Evolutionary conservation across 2,329 filamentous ascomycete species (phyloP).

Genomic region (Pseudogymnoascus sp.): DNA sequence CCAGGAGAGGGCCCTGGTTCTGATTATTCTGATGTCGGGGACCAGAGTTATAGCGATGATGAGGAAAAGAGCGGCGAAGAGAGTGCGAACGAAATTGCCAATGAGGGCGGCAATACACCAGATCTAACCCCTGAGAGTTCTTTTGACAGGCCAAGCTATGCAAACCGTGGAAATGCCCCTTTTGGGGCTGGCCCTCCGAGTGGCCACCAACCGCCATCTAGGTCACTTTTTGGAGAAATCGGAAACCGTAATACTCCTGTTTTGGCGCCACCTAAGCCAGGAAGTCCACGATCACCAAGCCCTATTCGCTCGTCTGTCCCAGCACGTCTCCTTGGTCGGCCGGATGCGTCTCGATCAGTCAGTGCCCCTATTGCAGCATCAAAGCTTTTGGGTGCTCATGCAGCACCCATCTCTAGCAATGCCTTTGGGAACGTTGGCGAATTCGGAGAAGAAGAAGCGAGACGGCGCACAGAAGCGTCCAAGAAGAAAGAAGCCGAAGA

Average conservation of each 20-base stretch:
- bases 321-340: slow-evolving; percentile 35
- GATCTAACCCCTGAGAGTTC: slow-evolving; percentile 51
- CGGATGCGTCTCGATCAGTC: slow-evolving; percentile 47
- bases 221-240: slow-evolving; percentile 47
- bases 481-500: slow-evolving; percentile 50
- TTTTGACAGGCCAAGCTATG: slow-evolving; percentile 42
- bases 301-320: slow-evolving; percentile 55
- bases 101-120: slow-evolving; percentile 39
- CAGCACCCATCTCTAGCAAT: slow-evolving; percentile 33
- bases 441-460: slow-evolving; percentile 23
- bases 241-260: slow-evolving; percentile 44
- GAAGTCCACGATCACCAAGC: slow-evolving; percentile 65
- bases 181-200: slow-evolving; percentile 31
- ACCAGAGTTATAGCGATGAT: slow-evolving; percentile 36
- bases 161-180: slow-evolving; percentile 23
- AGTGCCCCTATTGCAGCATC: slow-evolving; percentile 53
- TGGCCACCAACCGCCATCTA: slow-evolving; percentile 31
- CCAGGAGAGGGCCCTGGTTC: slow-evolving; percentile 20
- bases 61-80: slow-evolving; percentile 53
- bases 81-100: slow-evolving; percentile 55
- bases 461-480: slow-evolving; percentile 30
- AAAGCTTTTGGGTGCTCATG: slow-evolving; percentile 39
- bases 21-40: slow-evolving; percentile 24
- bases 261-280: slow-evolving; percentile 40
- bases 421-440: slow-evolving; percentile 17